Percentiles rank a stretch among this genome's conserved stretches.
Evolutionary conservation across 1,139 yeast species (phyloP).

Genomic region (Kurtzmaniella natalensis): DNA sequence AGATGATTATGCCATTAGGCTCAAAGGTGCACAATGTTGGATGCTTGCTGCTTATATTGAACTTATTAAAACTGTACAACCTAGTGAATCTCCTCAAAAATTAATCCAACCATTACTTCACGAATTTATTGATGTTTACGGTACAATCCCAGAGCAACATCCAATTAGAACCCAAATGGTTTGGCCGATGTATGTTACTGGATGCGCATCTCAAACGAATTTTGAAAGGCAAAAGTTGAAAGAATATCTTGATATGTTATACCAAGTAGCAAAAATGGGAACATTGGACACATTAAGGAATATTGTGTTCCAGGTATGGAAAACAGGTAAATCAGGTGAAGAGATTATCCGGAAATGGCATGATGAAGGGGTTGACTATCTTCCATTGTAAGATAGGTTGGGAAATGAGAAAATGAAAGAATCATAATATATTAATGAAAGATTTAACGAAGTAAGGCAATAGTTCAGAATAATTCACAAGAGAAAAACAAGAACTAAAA

Average conservation of each 20-base stretch:
- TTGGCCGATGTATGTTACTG: slow-evolving; percentile 52
- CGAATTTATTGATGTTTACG: slow-evolving; percentile 45
- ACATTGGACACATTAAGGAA: slow-evolving; percentile 37
- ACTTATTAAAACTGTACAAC: slow-evolving; percentile 29
- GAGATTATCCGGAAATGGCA: slow-evolving; percentile 42
- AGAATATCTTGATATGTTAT: slow-evolving; percentile 33
- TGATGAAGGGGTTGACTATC: slow-evolving; percentile 43
- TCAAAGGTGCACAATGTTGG: slow-evolving; percentile 55
- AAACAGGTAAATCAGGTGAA: slow-evolving; percentile 31
- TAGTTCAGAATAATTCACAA: too few relatives aligned
- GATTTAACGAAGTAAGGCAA: too few relatives aligned
- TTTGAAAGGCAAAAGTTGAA: slow-evolving; percentile 24
- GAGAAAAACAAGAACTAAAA: too few relatives aligned
- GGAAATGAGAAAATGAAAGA: background rate
- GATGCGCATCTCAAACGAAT: slow-evolving; percentile 32
- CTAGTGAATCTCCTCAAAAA: slow-evolving; percentile 14
- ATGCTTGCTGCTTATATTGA: slow-evolving; percentile 40
- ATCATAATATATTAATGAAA: too few relatives aligned
- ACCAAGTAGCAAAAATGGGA: slow-evolving; percentile 49
- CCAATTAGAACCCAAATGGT: slow-evolving; percentile 56
- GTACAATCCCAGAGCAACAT: slow-evolving; percentile 35
- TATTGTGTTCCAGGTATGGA: slow-evolving; percentile 42
- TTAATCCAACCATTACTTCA: slow-evolving; percentile 25
- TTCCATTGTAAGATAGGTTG: slow-evolving; percentile 32
- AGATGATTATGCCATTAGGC: slow-evolving; percentile 26